Evolutionary conservation across 805 yeast genomes (phyloP).

Genomic region (Cyberlindnera saturnus): DNA sequence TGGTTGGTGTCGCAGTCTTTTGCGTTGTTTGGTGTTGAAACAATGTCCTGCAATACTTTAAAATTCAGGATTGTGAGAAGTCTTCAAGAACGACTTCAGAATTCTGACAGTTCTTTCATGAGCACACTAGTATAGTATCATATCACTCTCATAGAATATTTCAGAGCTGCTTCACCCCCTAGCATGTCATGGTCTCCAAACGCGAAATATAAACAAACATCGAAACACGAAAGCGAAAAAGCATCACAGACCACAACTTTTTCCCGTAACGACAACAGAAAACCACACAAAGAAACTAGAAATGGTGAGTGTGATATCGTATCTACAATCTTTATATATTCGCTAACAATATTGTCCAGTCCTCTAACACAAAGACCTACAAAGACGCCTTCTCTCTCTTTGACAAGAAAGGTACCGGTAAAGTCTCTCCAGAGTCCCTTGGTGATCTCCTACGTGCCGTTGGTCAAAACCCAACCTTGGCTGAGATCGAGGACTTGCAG

Average conservation of each 20-base stretch:
- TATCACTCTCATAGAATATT: too few relatives aligned
- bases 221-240: neutral
- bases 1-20: too few relatives aligned
- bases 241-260: neutral
- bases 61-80: too few relatives aligned
- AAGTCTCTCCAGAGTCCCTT: constrained; percentile 73
- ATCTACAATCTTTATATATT: neutral
- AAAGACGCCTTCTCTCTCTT: constrained; percentile 96
- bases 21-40: too few relatives aligned
- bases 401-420: constrained; percentile 93
- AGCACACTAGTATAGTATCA: too few relatives aligned
- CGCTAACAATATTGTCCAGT: constrained; percentile 1
- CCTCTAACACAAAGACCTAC: constrained; percentile 33
- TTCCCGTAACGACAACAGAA: neutral
- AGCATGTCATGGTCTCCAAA: neutral
- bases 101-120: too few relatives aligned
- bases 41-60: too few relatives aligned
- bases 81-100: too few relatives aligned
- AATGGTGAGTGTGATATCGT: neutral
- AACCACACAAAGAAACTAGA: neutral
- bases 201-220: constrained; percentile 1
- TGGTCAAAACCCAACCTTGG: constrained; percentile 96
- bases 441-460: constrained; percentile 95
- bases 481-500: constrained; percentile 67
- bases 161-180: neutral